Conservation (phyloP, 176 grass and related monocot genomes). For the Zizania latifolia region DNA sequence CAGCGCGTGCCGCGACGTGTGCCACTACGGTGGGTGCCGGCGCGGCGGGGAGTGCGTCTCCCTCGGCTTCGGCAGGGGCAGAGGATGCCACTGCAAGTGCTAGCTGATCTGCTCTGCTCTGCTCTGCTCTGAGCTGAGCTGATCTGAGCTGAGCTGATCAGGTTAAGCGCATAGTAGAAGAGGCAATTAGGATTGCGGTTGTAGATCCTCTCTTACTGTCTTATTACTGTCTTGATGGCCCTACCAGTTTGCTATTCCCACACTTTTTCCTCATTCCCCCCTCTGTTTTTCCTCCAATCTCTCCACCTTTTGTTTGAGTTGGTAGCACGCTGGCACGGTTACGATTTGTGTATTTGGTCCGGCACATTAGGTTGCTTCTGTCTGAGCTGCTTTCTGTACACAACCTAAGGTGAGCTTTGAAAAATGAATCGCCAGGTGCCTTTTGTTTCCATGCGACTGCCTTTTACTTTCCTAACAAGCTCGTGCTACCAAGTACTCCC, state of each 20-base stretch:
- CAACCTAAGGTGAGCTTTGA: background rate
- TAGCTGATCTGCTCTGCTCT: no score
- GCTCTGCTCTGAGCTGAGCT: no score
- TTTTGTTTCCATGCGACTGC: background rate
- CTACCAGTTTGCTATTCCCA: background rate
- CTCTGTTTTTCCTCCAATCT: background rate
- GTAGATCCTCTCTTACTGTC: background rate
- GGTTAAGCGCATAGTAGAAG: background rate
- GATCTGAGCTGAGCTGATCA: no score
- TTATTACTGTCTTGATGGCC: background rate
- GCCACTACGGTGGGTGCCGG: slow-evolving; percentile 63
- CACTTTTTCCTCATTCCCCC: background rate
- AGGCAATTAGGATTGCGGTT: background rate
- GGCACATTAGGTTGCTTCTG: background rate
- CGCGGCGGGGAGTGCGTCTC: slow-evolving; percentile 53
- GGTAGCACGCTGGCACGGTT: no score
- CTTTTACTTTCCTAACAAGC: background rate
- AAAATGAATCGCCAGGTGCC: no score
- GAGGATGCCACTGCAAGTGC: slow-evolving; percentile 52
- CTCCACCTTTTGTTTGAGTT: background rate
- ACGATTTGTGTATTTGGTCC: no score
- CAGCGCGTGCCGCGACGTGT: slow-evolving; percentile 65
- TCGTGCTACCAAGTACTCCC: background rate
- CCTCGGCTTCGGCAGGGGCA: slow-evolving; percentile 6
- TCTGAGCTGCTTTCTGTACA: slow-evolving; percentile 2